Evolutionary conservation across 2,329 filamentous ascomycete species (phyloP), one percentile per base, ranked within the genome.

Genomic region (Trichoderma breve): DNA sequence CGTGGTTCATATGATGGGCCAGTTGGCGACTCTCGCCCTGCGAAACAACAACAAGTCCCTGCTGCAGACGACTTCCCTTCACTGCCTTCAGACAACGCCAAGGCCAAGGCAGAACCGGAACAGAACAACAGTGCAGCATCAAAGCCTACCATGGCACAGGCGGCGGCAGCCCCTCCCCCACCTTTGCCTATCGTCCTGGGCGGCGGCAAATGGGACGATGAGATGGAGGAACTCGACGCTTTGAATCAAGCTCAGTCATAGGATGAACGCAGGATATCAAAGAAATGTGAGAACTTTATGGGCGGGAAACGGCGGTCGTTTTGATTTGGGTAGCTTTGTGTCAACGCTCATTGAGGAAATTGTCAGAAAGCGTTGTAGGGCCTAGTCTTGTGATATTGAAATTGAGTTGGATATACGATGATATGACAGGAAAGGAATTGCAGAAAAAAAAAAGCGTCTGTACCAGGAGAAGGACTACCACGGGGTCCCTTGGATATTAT

Each of bases 191-290:
- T 70, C 77, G 30, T 62, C 28, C 82, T 18, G 57, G 72, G 71
- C 1, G 83, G 80, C 12, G 83, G 80, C 12, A 82, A 85, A 70
- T 89, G 88, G 88, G 88, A 86, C 65, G 88, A 90, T 43, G 88
- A 90, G 79, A 86, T 89, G 83, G 86, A 86, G 63, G 85, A 82
- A 6, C 79, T 86, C 14, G 86, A 88, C 30, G 83, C 81, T 36
- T 70, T 73, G n/a, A 79, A 77, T 30, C 53, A 71, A 32, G 60
- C 47, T 55, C 18, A 60, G 36, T 65, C 60, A 66, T 68, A 57
- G 39, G 15, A 21, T 60, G 62, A 26, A 39, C 11, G 7, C 8
- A 15, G n/a, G 26, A 8, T 21, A 21, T 11, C 3, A 3, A 39
- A 32, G 24, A 62, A 26, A 30, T 1, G 32, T 26, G 14, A 24